Base-by-base conservation (phyloP, 345 rosid species). In the Hibiscus syriacus region DNA sequence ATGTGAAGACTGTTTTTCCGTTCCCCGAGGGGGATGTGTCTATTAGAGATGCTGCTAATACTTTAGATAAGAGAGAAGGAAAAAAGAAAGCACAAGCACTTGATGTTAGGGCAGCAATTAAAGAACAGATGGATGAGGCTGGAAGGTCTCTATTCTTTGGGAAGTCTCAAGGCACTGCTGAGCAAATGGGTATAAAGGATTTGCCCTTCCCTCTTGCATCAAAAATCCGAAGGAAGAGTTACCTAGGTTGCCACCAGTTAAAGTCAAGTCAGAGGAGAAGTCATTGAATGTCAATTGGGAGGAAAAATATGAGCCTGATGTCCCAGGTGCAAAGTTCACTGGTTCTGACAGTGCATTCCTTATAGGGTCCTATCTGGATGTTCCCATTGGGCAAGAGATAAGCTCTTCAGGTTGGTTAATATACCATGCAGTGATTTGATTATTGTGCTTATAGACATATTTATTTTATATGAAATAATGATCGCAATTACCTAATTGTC, bases 191-290 rank as follows among this genome's bases (percentile, higher is more conserved):
- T 55, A 71, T 73, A n/a, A 73, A 78, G 55, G 71, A 75, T 70
- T 64, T 83, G 41, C 81, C 82, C 57, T 85, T 83, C 70, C 78
- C 97, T 17, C 82, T 79, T 78, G 71, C 76, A 55, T 73, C 81
- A 93, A 83, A 77, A 77, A 79, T 69, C 70, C 85, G 30, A 92
- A 81, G 80, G 97, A 95, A 78, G 98, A 92, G 74, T 81, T 81
- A 41, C 99, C 99, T 53, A 83, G 96, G 81, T 83, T 95, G 75
- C 93, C 99, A 66, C 99, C 98, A 2, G 99, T 95, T 72, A 95
- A 83, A 78, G 92, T 95, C 56, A 95, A 92, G 78, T 92, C 96
- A 6, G 99, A 87, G 73, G 97, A 95, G 71, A 92, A 87, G n/a
- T n/a, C n/a, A n/a, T 66, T 83, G 63, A 79, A 73, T 72, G 71